Percentiles rank a stretch among this genome's conserved stretches.
phyloP scores from a whole-genome alignment of 1,284 basidiomycete genomes.

The Sanghuangporus weigelae region DNA sequence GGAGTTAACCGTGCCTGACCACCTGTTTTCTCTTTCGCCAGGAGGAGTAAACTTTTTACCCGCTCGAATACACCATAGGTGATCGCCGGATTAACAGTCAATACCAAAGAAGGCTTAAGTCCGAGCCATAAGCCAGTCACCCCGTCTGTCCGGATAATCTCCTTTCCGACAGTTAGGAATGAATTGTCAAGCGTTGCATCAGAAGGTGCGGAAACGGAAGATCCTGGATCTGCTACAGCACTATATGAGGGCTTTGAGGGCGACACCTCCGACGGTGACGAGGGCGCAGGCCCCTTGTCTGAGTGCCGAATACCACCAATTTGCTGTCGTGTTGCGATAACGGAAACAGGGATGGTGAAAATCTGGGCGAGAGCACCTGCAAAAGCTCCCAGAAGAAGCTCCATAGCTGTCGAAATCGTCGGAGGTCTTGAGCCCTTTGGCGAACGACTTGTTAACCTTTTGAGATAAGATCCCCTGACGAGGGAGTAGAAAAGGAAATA shows the following conservation, averaged over 20 bases:
- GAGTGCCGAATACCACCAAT: constrained; percentile 45
- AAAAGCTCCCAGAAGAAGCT: constrained; percentile 84
- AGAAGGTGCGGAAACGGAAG: constrained; percentile 16
- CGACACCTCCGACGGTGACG: constrained; percentile 14
- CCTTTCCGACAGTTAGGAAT: constrained; percentile 75
- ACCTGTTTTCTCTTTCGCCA: constrained; percentile 47
- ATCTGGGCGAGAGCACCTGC: constrained; percentile 96
- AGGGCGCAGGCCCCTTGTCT: constrained; percentile 20
- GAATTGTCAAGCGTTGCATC: constrained; percentile 46
- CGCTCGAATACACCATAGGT: constrained; percentile 97
- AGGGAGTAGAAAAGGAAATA: constrained; percentile 99
- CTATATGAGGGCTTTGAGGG: constrained; percentile 17
- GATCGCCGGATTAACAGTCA: constrained; percentile 97
- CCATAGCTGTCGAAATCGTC: constrained; percentile 71
- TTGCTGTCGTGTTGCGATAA: constrained; percentile 98
- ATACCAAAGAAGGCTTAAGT: constrained; percentile 85
- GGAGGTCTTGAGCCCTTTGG: constrained; percentile 53
- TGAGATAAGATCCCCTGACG: constrained; percentile 79
- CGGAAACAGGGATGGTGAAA: constrained; percentile 97
- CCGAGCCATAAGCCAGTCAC: constrained; percentile 92
- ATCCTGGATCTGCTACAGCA: constrained; percentile 18
- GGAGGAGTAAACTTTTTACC: constrained; percentile 68
- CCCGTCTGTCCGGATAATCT: constrained; percentile 93
- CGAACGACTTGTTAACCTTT: constrained; percentile 53
- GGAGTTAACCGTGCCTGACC: constrained; percentile 65